phyloP scores from a whole-genome alignment of 768 basidiomycete genomes.

The Leccinum incarnatum region DNA sequence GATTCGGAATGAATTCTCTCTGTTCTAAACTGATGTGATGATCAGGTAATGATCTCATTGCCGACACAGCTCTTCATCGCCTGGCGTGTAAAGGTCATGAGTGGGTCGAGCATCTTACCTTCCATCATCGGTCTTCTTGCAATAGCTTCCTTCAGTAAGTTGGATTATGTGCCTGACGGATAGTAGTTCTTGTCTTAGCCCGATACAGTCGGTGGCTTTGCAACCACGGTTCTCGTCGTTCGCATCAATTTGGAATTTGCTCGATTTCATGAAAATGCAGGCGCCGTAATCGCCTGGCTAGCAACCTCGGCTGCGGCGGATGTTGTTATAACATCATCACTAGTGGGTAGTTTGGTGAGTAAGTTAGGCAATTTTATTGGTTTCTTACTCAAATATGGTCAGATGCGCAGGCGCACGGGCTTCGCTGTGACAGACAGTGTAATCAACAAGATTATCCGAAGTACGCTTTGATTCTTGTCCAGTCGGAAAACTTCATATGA shows the following conservation, averaged over 20 bases:
- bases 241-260: constrained; percentile 31
- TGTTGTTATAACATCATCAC: constrained; percentile 39
- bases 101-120: constrained; percentile 27
- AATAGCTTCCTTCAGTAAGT: constrained; percentile 8
- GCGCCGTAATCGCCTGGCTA: constrained; percentile 41
- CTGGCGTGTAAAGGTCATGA: constrained; percentile 40
- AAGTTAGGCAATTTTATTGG: neutral
- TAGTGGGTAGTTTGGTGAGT: constrained; percentile 44
- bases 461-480: constrained; percentile 19
- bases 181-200: neutral
- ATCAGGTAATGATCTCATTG: constrained; percentile 42
- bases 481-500: neutral
- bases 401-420: constrained; percentile 43
- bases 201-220: constrained; percentile 33
- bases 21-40: neutral
- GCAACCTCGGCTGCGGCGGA: constrained; percentile 40
- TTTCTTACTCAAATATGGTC: neutral
- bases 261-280: constrained; percentile 34
- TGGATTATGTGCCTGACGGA: neutral
- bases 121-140: constrained; percentile 21
- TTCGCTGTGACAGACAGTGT: constrained; percentile 37
- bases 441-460: constrained; percentile 42
- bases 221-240: constrained; percentile 31
- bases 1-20: neutral
- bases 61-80: constrained; percentile 49